phyloP scores from a whole-genome alignment of 1,139 yeast genomes.

The Yamadazyma diospyri region DNA sequence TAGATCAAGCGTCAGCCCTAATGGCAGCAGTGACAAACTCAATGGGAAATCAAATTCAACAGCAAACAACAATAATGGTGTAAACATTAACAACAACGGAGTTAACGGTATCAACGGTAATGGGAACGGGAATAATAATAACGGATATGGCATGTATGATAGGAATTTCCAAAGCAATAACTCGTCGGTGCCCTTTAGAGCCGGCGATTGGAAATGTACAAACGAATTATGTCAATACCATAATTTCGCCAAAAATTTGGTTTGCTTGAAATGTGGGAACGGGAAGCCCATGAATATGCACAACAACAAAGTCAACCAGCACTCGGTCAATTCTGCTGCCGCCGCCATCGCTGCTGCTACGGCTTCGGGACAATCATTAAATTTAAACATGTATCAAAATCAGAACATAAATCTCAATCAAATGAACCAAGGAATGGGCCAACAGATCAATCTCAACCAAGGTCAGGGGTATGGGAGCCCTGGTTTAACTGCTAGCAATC shows the following conservation, averaged over 20 bases:
- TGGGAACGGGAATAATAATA: constrained; percentile 13
- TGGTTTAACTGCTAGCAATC: constrained; percentile 6
- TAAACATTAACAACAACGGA: constrained; percentile 7
- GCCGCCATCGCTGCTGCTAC: constrained; percentile 54
- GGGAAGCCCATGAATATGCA: constrained; percentile 52
- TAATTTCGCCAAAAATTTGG: constrained; percentile 87
- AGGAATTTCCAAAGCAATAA: constrained; percentile 14
- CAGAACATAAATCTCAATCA: constrained; percentile 11
- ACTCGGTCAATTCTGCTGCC: constrained; percentile 44
- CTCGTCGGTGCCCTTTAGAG: constrained; percentile 74
- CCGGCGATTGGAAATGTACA: constrained; percentile 95
- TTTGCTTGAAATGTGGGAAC: constrained; percentile 85
- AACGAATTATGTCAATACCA: constrained; percentile 80
- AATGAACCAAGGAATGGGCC: background rate
- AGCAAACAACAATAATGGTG: constrained; percentile 12
- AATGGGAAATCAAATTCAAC: constrained; percentile 13
- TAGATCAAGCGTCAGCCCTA: constrained; percentile 9
- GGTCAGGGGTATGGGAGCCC: background rate
- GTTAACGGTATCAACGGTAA: constrained; percentile 13
- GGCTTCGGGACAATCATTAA: constrained; percentile 49
- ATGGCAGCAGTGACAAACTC: constrained; percentile 10
- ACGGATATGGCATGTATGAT: constrained; percentile 2
- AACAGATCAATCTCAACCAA: constrained; percentile 1
- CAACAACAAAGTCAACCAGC: constrained; percentile 18
- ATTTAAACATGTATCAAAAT: constrained; percentile 22